A percentile compares a stretch with the other conserved stretches of the same genome.
Evolutionary conservation across 345 rosid species (phyloP).

Genomic region (Alliaria petiolata): DNA sequence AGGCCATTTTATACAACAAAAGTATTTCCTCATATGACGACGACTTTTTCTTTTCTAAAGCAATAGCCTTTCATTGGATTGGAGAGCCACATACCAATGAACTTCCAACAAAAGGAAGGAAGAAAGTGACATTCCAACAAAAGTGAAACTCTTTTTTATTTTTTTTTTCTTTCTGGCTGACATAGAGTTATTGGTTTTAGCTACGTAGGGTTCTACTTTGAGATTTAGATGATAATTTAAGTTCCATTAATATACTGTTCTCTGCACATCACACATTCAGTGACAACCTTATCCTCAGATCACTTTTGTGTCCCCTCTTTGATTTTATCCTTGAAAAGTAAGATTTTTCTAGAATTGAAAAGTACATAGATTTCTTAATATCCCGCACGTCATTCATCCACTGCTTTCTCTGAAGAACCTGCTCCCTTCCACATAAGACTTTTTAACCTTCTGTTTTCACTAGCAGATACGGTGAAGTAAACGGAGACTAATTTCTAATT

Average conservation of each 20-base stretch:
- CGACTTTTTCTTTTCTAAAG: neutral
- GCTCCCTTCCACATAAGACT: neutral
- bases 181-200: slow-evolving; percentile 10
- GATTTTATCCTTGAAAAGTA: neutral
- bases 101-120: neutral
- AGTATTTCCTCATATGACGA: neutral
- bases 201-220: slow-evolving; percentile 25
- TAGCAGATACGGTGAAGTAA: neutral
- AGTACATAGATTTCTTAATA: neutral
- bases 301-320: slow-evolving; percentile 16
- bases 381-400: too few relatives aligned
- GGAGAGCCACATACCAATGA: slow-evolving; percentile 29
- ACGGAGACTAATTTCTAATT: neutral
- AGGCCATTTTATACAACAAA: neutral
- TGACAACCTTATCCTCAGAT: slow-evolving; percentile 13
- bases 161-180: neutral
- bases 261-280: slow-evolving; percentile 15
- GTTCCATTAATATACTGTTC: neutral
- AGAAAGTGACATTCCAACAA: slow-evolving; percentile 24
- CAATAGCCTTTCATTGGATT: slow-evolving; percentile 17
- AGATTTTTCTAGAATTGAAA: neutral
- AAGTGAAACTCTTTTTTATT: neutral
- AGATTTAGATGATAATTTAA: slow-evolving; percentile 1
- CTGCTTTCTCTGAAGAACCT: too few relatives aligned
- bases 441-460: slow-evolving; percentile 7